Evolutionary conservation across 169 alveolate species (phyloP).

Genomic region (Theileria annulata): DNA sequence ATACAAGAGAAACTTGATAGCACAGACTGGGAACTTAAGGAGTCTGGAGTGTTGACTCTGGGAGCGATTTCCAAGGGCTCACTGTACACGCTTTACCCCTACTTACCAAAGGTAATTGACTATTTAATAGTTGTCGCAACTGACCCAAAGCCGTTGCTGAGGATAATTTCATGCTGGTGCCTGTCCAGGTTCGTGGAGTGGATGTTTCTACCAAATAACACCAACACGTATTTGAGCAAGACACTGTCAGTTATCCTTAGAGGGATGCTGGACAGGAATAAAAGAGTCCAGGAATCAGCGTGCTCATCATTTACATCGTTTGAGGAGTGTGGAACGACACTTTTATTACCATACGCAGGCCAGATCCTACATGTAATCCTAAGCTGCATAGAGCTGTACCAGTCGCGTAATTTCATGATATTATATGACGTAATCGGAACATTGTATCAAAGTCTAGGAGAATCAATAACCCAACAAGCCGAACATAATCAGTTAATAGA

Average conservation of each 20-base stretch:
- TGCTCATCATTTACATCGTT: slow-evolving; percentile 89
- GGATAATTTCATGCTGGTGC: slow-evolving; percentile 90
- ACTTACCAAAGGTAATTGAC: slow-evolving; percentile 82
- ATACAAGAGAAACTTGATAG: slow-evolving; percentile 75
- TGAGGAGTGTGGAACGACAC: slow-evolving; percentile 79
- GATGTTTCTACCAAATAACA: slow-evolving; percentile 73
- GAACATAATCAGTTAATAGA: slow-evolving; percentile 21
- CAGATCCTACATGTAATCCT: slow-evolving; percentile 73
- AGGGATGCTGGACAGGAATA: slow-evolving; percentile 85
- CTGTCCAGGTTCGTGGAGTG: slow-evolving; percentile 84
- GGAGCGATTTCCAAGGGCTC: slow-evolving; percentile 92
- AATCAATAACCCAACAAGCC: slow-evolving; percentile 22
- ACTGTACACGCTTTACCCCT: slow-evolving; percentile 78
- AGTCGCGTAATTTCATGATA: slow-evolving; percentile 77
- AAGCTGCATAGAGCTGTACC: slow-evolving; percentile 78
- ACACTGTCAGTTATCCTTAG: slow-evolving; percentile 66
- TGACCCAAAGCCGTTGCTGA: slow-evolving; percentile 83
- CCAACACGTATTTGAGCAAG: slow-evolving; percentile 58
- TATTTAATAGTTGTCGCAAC: slow-evolving; percentile 74
- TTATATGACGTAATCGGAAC: slow-evolving; percentile 83
- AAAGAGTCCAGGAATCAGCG: slow-evolving; percentile 92
- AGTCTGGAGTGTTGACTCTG: slow-evolving; percentile 85
- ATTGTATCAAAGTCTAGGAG: slow-evolving; percentile 44
- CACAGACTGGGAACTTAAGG: slow-evolving; percentile 84
- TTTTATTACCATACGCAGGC: slow-evolving; percentile 73